Percentiles rank a stretch among this genome's conserved stretches.
phyloP scores from a whole-genome alignment of 768 basidiomycete genomes.

The Rubroboletus satanas region DNA sequence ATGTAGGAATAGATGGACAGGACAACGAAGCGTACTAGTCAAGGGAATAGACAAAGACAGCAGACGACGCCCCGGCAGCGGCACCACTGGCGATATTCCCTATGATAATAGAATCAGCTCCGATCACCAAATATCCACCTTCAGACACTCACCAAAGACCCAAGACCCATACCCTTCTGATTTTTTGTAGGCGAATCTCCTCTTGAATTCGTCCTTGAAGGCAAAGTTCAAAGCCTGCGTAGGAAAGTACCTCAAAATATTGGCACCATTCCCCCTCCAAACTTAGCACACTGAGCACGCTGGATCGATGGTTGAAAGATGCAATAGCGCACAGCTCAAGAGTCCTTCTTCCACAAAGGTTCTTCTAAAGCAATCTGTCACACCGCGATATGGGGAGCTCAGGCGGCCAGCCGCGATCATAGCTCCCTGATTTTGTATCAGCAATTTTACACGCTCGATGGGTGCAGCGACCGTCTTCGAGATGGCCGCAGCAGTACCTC shows the following conservation, averaged over 20 bases:
- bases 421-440: slow-evolving; percentile 40
- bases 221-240: slow-evolving; percentile 47
- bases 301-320: neutral
- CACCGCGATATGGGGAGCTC: slow-evolving; percentile 34
- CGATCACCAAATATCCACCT: neutral
- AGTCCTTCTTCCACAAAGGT: slow-evolving; percentile 37
- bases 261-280: slow-evolving; percentile 45
- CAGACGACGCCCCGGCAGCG: slow-evolving; percentile 40
- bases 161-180: slow-evolving; percentile 36
- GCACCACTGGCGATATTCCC: slow-evolving; percentile 43
- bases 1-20: neutral
- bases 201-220: slow-evolving; percentile 44
- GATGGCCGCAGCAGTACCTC: slow-evolving; percentile 34
- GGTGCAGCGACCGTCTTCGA: slow-evolving; percentile 40
- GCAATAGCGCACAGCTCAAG: slow-evolving; percentile 29
- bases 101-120: slow-evolving; percentile 1
- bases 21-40: slow-evolving; percentile 34
- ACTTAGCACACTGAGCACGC: slow-evolving; percentile 23
- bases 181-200: slow-evolving; percentile 35
- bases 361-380: slow-evolving; percentile 34
- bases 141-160: slow-evolving; percentile 29
- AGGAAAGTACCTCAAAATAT: slow-evolving; percentile 44
- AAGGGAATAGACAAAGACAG: slow-evolving; percentile 44
- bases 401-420: slow-evolving; percentile 37
- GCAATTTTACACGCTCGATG: slow-evolving; percentile 39